A percentile compares a stretch with the other conserved stretches of the same genome.
Evolutionary conservation across 352 stramenopile species (phyloP).

Genomic region (Phytophthora idaei): DNA sequence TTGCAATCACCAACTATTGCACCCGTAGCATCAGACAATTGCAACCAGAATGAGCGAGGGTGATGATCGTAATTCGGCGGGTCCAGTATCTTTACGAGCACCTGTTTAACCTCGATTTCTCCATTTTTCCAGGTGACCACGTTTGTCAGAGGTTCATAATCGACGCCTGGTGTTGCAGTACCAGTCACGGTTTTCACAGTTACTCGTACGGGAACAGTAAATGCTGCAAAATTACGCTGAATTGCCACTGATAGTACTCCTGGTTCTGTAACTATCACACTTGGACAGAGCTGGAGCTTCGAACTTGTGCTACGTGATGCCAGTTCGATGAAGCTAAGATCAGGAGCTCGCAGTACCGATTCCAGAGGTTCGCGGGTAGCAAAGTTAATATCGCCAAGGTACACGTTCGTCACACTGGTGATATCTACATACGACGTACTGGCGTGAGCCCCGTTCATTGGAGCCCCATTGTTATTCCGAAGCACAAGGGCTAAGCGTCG

Average conservation of each 20-base stretch:
- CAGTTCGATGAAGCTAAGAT: conserved; percentile 56
- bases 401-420: conserved; percentile 43
- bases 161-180: conserved; percentile 57
- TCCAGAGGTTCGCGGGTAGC: conserved; percentile 36
- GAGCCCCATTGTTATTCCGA: conserved; percentile 28
- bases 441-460: conserved; percentile 33
- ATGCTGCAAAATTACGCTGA: conserved; percentile 53
- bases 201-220: conserved; percentile 34
- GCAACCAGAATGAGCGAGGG: conserved; percentile 51
- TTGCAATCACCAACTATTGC: conserved; percentile 60
- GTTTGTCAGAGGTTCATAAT: conserved; percentile 48
- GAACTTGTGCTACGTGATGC: conserved; percentile 58
- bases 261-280: conserved; percentile 37
- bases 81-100: conserved; percentile 49
- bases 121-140: conserved; percentile 43
- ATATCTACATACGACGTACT: conserved; percentile 53
- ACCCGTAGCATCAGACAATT: conserved; percentile 50
- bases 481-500: conserved; percentile 51
- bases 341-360: conserved; percentile 39
- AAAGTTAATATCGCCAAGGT: conserved; percentile 63
- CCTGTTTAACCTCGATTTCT: conserved; percentile 41
- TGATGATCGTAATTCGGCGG: conserved; percentile 45
- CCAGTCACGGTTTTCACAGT: conserved; percentile 46
- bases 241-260: conserved; percentile 52
- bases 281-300: conserved; percentile 52